Percentiles rank a stretch among this genome's conserved stretches.
Conservation (phyloP, 2,329 filamentous ascomycete genomes). For the Furcasterigmium furcatum region DNA sequence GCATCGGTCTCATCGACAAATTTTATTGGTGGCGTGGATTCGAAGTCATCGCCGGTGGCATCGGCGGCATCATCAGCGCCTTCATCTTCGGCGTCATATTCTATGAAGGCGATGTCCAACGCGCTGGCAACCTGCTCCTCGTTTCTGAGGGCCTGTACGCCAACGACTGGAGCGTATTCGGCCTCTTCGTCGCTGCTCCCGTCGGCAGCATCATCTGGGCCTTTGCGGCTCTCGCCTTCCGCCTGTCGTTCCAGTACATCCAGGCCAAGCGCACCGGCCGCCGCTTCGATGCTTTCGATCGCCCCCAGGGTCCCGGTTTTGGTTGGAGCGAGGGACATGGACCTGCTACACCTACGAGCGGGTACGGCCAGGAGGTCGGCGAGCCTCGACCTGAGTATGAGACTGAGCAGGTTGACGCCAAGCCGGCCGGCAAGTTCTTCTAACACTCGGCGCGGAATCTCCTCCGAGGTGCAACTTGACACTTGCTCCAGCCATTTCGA, state of each 20-base stretch:
- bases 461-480: too few species aligned
- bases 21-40: conserved; percentile 76
- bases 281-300: conserved; percentile 66
- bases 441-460: too few species aligned
- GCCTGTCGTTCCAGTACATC: conserved; percentile 57
- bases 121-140: conserved; percentile 66
- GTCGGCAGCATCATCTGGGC: conserved; percentile 73
- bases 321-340: not conserved
- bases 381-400: conserved; percentile 19
- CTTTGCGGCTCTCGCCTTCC: conserved; percentile 55
- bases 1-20: conserved; percentile 65
- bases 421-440: conserved; percentile 51
- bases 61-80: conserved; percentile 75
- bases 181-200: conserved; percentile 77
- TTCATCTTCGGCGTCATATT: conserved; percentile 81
- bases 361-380: conserved; percentile 18
- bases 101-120: conserved; percentile 67
- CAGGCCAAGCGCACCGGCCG: conserved; percentile 54
- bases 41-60: conserved; percentile 73
- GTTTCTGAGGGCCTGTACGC: conserved; percentile 72
- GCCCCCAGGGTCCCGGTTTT: conserved; percentile 27
- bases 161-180: conserved; percentile 78
- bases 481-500: too few species aligned
- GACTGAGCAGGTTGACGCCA: conserved; percentile 27
- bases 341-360: conserved; percentile 11